Evolutionary conservation across 1,284 basidiomycete genomes (phyloP).

Genomic region (Ganoderma leucocontextum): DNA sequence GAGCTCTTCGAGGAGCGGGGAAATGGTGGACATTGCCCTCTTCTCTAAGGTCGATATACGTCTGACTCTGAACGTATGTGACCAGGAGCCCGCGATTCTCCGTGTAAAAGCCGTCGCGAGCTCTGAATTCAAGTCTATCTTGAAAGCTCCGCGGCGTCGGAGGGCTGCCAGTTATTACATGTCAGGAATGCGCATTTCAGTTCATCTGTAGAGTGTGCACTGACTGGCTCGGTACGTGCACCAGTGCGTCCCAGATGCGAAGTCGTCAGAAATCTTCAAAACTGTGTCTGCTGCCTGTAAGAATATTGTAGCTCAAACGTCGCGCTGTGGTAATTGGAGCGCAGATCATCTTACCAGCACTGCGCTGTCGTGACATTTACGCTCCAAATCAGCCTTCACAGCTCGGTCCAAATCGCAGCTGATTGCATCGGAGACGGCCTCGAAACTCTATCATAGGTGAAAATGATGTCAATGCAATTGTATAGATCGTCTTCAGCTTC

Average conservation of each 20-base stretch:
- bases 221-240: not conserved
- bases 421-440: not conserved
- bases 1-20: not conserved
- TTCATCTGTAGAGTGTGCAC: not conserved
- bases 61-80: not conserved
- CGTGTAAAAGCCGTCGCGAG: not conserved
- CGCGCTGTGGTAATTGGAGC: too few relatives aligned
- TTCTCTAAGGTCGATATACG: not conserved
- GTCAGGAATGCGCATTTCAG: not conserved
- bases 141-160: not conserved
- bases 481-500: not conserved
- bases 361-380: not conserved
- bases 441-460: not conserved
- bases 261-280: not conserved
- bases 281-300: not conserved
- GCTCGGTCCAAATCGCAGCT: not conserved
- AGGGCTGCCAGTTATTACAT: not conserved
- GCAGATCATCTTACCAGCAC: not conserved
- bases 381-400: not conserved
- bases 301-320: not conserved
- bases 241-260: not conserved
- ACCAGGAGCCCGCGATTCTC: not conserved
- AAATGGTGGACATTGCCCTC: not conserved
- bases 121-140: slow-evolving; percentile 1
- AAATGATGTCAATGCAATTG: not conserved